Conservation (phyloP, 2,329 filamentous ascomycete species). For the Purpureocillium lavendulum region DNA sequence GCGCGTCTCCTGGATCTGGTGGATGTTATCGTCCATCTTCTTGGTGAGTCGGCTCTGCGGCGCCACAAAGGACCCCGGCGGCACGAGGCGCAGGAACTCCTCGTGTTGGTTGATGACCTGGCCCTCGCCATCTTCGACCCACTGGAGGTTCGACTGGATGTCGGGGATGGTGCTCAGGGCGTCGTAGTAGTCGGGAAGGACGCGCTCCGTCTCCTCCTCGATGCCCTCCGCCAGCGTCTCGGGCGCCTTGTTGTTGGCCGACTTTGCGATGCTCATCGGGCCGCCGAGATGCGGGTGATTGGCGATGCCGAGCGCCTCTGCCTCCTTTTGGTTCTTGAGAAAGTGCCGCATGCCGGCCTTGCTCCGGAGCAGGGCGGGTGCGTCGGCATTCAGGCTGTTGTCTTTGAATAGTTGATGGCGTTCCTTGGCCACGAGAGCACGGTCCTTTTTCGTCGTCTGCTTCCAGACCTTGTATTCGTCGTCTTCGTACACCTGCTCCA, state of each 20-base stretch:
- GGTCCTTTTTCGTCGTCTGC: conserved; percentile 94
- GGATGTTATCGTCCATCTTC: conserved; percentile 84
- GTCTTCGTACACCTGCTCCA: conserved; percentile 75
- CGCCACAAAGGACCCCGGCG: conserved; percentile 65
- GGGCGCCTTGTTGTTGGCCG: conserved; percentile 36
- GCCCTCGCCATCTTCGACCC: conserved; percentile 84
- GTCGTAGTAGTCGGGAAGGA: conserved; percentile 93
- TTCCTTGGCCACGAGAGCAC: conserved; percentile 78
- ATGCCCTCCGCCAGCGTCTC: conserved; percentile 94
- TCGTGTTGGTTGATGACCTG: conserved; percentile 82
- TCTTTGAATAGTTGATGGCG: conserved; percentile 79
- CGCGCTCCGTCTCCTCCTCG: conserved; percentile 74
- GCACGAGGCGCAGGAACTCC: conserved; percentile 72
- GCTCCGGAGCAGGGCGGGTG: conserved; percentile 75
- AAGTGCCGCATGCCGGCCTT: conserved; percentile 88
- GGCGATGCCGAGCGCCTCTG: conserved; percentile 39
- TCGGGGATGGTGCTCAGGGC: conserved; percentile 79
- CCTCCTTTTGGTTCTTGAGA: conserved; percentile 68
- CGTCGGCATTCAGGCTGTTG: conserved; percentile 76
- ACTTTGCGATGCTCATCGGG: conserved; percentile 31
- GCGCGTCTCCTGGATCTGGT: conserved; percentile 91
- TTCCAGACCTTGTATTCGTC: conserved; percentile 99
- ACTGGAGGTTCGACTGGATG: conserved; percentile 67
- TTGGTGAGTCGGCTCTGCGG: conserved; percentile 65
- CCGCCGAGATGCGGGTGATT: conserved; percentile 29